A percentile compares a stretch with the other conserved stretches of the same genome.
phyloP scores from a whole-genome alignment of 805 yeast species.

The Wickerhamomyces subpelliculosus region DNA sequence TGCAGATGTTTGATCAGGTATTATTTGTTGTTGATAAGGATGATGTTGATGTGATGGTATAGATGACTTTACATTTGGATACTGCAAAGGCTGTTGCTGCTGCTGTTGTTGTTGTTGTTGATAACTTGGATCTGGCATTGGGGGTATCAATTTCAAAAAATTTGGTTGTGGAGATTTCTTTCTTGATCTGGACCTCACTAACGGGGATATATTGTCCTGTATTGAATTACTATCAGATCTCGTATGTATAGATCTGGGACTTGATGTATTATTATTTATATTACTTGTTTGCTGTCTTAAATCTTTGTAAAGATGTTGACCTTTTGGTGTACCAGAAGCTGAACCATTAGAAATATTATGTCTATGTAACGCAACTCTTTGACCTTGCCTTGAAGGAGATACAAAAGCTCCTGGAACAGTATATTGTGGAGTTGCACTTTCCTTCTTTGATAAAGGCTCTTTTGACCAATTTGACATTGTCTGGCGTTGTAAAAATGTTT shows the following conservation, averaged over 20 bases:
- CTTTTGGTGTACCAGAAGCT: background rate
- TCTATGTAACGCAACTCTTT: background rate
- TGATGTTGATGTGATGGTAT: no score
- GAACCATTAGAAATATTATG: background rate
- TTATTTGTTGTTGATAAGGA: conserved; percentile 1
- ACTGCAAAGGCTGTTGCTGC: background rate
- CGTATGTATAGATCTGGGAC: conserved; percentile 4
- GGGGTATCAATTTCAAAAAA: conserved; percentile 23
- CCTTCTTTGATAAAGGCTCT: background rate
- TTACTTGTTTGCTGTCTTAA: no score
- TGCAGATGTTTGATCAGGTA: background rate
- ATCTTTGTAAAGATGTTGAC: background rate
- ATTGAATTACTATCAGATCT: conserved; percentile 4
- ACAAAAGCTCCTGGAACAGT: background rate
- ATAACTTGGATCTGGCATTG: conserved; percentile 13
- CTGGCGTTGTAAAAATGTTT: background rate
- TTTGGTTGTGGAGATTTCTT: conserved; percentile 8
- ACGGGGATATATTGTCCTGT: background rate
- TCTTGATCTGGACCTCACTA: conserved; percentile 1
- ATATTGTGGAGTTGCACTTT: background rate
- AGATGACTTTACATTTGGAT: no score
- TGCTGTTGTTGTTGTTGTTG: conserved; percentile 1
- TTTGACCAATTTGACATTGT: background rate
- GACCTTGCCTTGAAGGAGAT: background rate
- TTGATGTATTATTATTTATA: background rate